Base-by-base conservation (phyloP, 2,329 filamentous ascomycete species). In the Fusarium armeniacum region DNA sequence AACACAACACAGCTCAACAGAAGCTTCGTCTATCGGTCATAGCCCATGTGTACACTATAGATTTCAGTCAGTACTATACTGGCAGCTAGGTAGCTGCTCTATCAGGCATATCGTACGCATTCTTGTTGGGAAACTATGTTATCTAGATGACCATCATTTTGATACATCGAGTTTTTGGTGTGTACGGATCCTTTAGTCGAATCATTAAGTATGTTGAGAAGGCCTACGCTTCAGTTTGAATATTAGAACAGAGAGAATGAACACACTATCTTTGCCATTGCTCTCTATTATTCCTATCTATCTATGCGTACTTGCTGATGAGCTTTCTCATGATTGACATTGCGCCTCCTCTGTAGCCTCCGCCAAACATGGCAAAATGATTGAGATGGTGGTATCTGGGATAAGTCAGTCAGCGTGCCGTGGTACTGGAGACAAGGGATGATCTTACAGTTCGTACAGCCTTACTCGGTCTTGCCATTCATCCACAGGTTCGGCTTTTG, bases 301-400 rank as follows among this genome's bases (percentile, higher is more conserved):
- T 49, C 28, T 59, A 60, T 43, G 64, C 89, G 79, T 97, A 97
- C 76, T 93, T 97, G 43, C 82, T 82, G 30, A 93, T 81, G 72
- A 98, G 81, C 69, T 82, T 87, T 77, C 85, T 87, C 92, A 97
- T 96, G 57, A 97, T 96, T 6, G 86, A 85, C 79, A 95, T 86
- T 30, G 94, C 93, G 6, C 93, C 90, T 41, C 85, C 84, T 40
- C 88, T 87, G 77, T 98, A 98, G 0, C 91, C 87, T 1, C 90
- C 91, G 0, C 93, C 93, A 78, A 97, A 98, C 47, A 97, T 84
- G 2, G 92, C 90, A 82, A 90, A 91, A 73, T 98, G 95, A 69
- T 98, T 98, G 26, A 98, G 81, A 76, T 97, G 92, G 78, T 98
- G 95, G 78, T 97, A 95, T 67, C 91, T 93, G 71, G 12, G 30